Evolutionary conservation across 2,329 filamentous ascomycete genomes (phyloP), one percentile per base, ranked within the genome.

Genomic region (Madurella mycetomatis): DNA sequence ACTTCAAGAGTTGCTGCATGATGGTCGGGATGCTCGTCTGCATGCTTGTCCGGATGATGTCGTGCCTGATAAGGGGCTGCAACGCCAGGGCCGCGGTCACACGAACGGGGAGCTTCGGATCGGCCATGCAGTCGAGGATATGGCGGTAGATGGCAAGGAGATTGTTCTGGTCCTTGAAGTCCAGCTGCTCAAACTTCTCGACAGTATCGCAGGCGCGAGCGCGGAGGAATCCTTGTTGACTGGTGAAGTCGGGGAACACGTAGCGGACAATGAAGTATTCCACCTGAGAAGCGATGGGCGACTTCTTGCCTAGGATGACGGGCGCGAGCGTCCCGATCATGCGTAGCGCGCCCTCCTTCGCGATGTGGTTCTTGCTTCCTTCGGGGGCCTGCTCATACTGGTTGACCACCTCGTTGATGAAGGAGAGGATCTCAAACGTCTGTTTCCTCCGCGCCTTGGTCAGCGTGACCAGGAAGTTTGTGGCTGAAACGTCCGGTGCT

Each of bases 221-320:
- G 54, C 94, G 88, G 47, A 99, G 83, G 75, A 92, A 97, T 37
- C 92, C 94, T 67, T 95, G 89, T 13, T 84, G 80, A 73, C 90
- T 97, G 64, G 90, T 86, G 77, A 99, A 99, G 67, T 99, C 94
- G 45, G 94, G 94, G 77, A 99, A 97, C 54, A 99, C 94, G 67
- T 97, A 95, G 66, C 92, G 88, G 50, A 97, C 92, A 62, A 99
- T 88, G 79, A 99, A 99, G 72, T 96, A 96, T 72, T 99, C 94
- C 54, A 97, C 92, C 72, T 97, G 91, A 67, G 96, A 88, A 37
- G 92, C 94, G 62, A 99, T 96, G 1, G 94, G 94, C 67, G 92
- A 96, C 81, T 97, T 97, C 80, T 97, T 99, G 63, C 91, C 90
- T 37, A 99, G 79, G 47, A 99, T 95, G 49, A 99, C 92, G 32